Evolutionary conservation across 2,329 filamentous ascomycete genomes (phyloP), one percentile per base, ranked within the genome.

Genomic region (Sclerotiophoma versabilis): DNA sequence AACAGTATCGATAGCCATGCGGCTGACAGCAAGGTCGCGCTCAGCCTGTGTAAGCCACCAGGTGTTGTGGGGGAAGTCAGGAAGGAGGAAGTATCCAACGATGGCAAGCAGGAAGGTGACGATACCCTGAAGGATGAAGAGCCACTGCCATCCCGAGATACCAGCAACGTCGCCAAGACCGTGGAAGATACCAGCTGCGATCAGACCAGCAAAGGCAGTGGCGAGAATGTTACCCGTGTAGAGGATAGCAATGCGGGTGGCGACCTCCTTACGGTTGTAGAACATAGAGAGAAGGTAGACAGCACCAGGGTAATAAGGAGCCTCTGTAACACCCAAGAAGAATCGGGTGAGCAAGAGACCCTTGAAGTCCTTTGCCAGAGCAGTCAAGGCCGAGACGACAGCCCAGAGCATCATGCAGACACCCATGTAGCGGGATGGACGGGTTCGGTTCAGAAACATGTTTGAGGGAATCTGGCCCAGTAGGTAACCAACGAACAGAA

Each of bases 231-330:
- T 85, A 0, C 88, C 89, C 0, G 86, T 85, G 70, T 89, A 90
- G 6, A 90, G 79, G 17, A 87, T 76, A 2, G 86, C 85, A 12
- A 85, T 89, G 9, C 87, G 80, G n/a, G 88, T 75, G 9, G 83
- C 84, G 1, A 90, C 78, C 69, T 90, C 89, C 58, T 85, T 84
- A 37, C 87, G 81, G 0, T 86, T 90, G 64, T 91, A 91, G 87
- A 88, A 90, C 48, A 80, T 79, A 3, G 77, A 80, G 1, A 89
- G 78, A 60, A 85, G 88, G 75, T 86, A 89, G 3, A 89, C 73
- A 62, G 84, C 84, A 9, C 84, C 83, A 1, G 84, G 84, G 30
- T 77, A 77, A 51, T 76, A 84, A 4, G 81, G 81, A 0, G 80
- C 81, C 60, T 84, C 81, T 23, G 83, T 79, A 20, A 83, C 74